These are phyloP conservation scores for Yarrowia hollandica DNA, from an alignment of 805 yeast species.

Conservation along the genomic window DNA sequence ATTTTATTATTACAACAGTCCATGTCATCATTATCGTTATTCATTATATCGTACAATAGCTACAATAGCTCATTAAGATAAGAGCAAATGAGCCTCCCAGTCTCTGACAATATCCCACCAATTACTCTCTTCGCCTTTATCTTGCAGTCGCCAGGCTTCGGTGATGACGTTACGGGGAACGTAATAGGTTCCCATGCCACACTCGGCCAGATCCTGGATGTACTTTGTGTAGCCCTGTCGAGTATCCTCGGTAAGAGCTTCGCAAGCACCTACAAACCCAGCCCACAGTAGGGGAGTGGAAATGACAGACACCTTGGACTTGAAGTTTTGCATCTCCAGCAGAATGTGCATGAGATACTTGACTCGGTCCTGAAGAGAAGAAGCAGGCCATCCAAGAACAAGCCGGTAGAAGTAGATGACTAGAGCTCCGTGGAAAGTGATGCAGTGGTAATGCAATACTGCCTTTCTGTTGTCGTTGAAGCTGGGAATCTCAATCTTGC, in stretches of 20 bases:
- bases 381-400: conserved; percentile 56
- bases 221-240: conserved; percentile 71
- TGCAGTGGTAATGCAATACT: conserved; percentile 75
- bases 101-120: conserved; percentile 81
- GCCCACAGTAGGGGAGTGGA: conserved; percentile 84
- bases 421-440: conserved; percentile 74
- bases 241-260: conserved; percentile 51
- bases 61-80: conserved; percentile 36
- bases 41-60: conserved; percentile 17
- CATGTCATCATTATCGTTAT: conserved; percentile 15
- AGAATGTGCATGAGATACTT: conserved; percentile 61
- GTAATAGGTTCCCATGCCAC: conserved; percentile 78
- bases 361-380: conserved; percentile 62
- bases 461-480: conserved; percentile 47
- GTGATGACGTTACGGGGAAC: conserved; percentile 81
- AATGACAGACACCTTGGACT: conserved; percentile 52
- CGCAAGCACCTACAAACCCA: conserved; percentile 85
- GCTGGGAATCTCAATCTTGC: conserved; percentile 33
- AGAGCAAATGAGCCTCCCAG: conserved; percentile 84
- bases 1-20: too few relatives aligned
- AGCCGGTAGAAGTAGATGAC: conserved; percentile 69
- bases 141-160: conserved; percentile 80
- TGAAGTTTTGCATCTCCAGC: conserved; percentile 59
- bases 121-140: conserved; percentile 55
- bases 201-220: conserved; percentile 50